Evolutionary conservation across 768 basidiomycete genomes (phyloP).

Genomic region (Gelatoporia subvermispora): DNA sequence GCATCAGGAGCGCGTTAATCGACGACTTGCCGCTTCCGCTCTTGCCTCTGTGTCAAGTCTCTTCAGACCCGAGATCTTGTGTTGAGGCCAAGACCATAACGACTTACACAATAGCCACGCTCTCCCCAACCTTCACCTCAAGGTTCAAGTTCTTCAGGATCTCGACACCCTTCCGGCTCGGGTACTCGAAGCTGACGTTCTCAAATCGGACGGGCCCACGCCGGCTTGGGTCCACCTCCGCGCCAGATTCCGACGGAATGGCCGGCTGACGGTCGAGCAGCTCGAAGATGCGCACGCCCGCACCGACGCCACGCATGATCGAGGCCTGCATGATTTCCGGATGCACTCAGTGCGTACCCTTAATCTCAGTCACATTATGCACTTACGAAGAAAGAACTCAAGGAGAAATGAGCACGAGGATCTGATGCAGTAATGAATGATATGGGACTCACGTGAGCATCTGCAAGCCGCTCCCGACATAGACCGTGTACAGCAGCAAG

Average conservation of each 20-base stretch:
- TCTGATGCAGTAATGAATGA: background rate
- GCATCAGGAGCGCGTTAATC: conserved; percentile 76
- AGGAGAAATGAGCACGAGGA: background rate
- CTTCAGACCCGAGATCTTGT: too few species aligned
- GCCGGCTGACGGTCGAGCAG: conserved; percentile 77
- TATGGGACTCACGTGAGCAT: conserved; percentile 60
- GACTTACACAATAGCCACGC: conserved; percentile 86
- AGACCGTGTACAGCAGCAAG: conserved; percentile 85
- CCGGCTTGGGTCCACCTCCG: conserved; percentile 46
- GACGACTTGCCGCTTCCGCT: conserved; percentile 96
- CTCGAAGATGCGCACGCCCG: conserved; percentile 90
- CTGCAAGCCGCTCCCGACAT: conserved; percentile 75
- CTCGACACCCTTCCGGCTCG: conserved; percentile 73
- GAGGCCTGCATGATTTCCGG: conserved; percentile 58
- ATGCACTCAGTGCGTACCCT: background rate
- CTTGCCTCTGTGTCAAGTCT: conserved; percentile 71
- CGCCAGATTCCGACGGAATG: conserved; percentile 63
- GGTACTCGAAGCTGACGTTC: conserved; percentile 84
- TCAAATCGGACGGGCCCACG: conserved; percentile 79
- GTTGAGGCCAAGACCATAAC: conserved; percentile 3
- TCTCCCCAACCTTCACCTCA: conserved; percentile 77
- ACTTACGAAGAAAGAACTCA: conserved; percentile 37
- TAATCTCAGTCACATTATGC: too few species aligned
- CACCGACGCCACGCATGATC: conserved; percentile 95
- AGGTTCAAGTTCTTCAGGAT: conserved; percentile 83